Percentiles rank a stretch among this genome's conserved stretches.
phyloP scores from a whole-genome alignment of 1,139 yeast species.

The Scheffersomyces parashehatae region DNA sequence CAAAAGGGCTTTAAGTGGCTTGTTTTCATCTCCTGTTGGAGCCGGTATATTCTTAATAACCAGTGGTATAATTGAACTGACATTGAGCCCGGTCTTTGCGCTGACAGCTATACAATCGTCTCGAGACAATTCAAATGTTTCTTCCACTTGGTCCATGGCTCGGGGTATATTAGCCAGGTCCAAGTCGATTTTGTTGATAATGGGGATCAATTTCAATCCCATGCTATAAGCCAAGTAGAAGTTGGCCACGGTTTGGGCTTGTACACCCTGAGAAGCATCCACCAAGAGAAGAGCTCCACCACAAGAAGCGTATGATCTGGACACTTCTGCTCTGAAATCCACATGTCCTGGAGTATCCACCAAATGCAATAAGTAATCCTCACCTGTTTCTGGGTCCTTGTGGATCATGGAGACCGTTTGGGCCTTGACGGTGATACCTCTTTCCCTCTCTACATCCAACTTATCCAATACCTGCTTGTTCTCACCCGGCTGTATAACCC shows the following conservation, averaged over 20 bases:
- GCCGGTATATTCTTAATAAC: constrained; percentile 76
- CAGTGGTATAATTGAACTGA: constrained; percentile 73
- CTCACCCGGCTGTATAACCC: constrained; percentile 75
- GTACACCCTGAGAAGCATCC: constrained; percentile 96
- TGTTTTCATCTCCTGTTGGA: constrained; percentile 55
- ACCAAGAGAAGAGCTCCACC: constrained; percentile 90
- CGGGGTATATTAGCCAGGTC: constrained; percentile 83
- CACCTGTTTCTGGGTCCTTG: constrained; percentile 51
- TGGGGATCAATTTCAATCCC: constrained; percentile 81
- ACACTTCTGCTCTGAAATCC: constrained; percentile 91
- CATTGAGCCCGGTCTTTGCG: constrained; percentile 88
- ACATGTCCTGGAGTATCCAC: constrained; percentile 99
- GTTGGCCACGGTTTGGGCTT: constrained; percentile 97
- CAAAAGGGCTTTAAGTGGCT: constrained; percentile 73
- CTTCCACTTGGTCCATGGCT: constrained; percentile 80
- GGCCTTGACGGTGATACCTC: constrained; percentile 96
- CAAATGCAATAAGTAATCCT: constrained; percentile 80
- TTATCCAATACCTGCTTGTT: constrained; percentile 89
- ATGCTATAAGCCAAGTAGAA: constrained; percentile 86
- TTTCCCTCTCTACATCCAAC: constrained; percentile 38
- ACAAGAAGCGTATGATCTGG: constrained; percentile 92
- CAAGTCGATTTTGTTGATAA: constrained; percentile 88
- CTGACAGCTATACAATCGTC: constrained; percentile 83
- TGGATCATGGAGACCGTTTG: constrained; percentile 95
- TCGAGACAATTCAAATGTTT: constrained; percentile 75